phyloP scores from a whole-genome alignment of 2,329 filamentous ascomycete genomes.

The Cercospora sesami region DNA sequence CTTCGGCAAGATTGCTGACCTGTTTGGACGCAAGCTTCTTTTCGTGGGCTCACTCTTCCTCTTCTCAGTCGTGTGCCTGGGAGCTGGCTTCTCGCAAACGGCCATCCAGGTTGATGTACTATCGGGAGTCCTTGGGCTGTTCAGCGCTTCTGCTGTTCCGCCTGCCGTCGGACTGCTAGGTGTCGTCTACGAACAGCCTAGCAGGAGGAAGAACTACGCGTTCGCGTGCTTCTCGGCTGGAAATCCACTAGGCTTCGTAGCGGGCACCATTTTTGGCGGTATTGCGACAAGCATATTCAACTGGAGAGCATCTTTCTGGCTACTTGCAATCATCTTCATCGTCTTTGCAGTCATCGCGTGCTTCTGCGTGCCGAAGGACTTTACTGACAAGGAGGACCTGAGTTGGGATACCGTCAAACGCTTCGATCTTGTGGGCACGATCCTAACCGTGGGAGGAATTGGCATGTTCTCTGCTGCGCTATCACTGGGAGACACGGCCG shows the following conservation, averaged over 20 bases:
- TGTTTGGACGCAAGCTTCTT: conserved; percentile 63
- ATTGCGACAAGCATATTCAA: conserved; percentile 61
- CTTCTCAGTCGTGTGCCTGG: conserved; percentile 59
- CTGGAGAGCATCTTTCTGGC: conserved; percentile 64
- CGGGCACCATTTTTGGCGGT: conserved; percentile 62
- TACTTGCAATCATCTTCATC: conserved; percentile 64
- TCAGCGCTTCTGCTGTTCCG: conserved; percentile 63
- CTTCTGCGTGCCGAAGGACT: conserved; percentile 62
- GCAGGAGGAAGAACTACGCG: conserved; percentile 62
- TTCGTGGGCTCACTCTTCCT: conserved; percentile 61
- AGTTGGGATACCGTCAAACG: conserved; percentile 53
- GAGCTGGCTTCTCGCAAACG: conserved; percentile 60
- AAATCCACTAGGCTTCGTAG: conserved; percentile 59
- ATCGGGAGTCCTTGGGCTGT: conserved; percentile 64
- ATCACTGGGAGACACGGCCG: conserved; percentile 56
- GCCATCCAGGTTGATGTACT: conserved; percentile 63
- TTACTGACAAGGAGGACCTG: conserved; percentile 47
- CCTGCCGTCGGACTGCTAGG: conserved; percentile 66
- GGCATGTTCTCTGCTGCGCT: conserved; percentile 64
- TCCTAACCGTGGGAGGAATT: conserved; percentile 63
- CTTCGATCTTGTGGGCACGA: conserved; percentile 63
- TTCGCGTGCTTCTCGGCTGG: conserved; percentile 64
- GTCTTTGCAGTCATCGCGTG: conserved; percentile 58
- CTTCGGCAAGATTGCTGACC: conserved; percentile 65
- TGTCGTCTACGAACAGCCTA: conserved; percentile 62